Evolutionary conservation across 768 basidiomycete species (phyloP), one percentile per base, ranked within the genome.

Genomic region (Serendipita vermifera): DNA sequence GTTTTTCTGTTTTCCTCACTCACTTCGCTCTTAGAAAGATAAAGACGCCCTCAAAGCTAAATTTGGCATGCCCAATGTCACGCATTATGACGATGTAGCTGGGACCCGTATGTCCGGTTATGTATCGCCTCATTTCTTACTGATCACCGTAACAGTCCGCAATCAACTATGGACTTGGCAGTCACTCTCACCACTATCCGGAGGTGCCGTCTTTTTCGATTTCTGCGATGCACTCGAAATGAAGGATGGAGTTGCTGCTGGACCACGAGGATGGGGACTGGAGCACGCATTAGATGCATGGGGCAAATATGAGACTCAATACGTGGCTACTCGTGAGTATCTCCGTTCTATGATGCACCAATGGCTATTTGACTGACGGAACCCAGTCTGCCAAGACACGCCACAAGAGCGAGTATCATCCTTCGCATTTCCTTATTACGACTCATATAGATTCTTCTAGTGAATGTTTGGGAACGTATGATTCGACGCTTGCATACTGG

Each of bases 141-240:
- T 46, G 33, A 31, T 14, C 26, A 38, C 32, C 3, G 3, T 5
- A 26, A 11, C 27, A 71, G 70, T 72, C 48, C 62, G 69, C 29
- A 68, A 78, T 61, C 75, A 77, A 62, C 71, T 82, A 5, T 80
- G 75, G 73, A 81, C 83, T 54, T 87, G 85, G 85, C 85, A 86
- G 62, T 60, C 61, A 6, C 63, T 86, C 17, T 77, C 79, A 38
- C 78, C 80, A 1, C 68, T 71, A 14, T 66, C 68, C 2, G 80
- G 79, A 3, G 66, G 63, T 15, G 68, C 70, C 0, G 62, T 63
- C 24, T 85, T 85, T 68, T 79, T 72, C 69, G 58, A 72, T 15
- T 85, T 83, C 64, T 83, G 82, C 58, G 81, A 85, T 62, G 80
- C 81, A 0, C 68, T 85, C 0, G 81, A 85, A 64, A 78, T 82